phyloP scores from a whole-genome alignment of 1,284 basidiomycete genomes.

The Hortiboletus rubellus region DNA sequence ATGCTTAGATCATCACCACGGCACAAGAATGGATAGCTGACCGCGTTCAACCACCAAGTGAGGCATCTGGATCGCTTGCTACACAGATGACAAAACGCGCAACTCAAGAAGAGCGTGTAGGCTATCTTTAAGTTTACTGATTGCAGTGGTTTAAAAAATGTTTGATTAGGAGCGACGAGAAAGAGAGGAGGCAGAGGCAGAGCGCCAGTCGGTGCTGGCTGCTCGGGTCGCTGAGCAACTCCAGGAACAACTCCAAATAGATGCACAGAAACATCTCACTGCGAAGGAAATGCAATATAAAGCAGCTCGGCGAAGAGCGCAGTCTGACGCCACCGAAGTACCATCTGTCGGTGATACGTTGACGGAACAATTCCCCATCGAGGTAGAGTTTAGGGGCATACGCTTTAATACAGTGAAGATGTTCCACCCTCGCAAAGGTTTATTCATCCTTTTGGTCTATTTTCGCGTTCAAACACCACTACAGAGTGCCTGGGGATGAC shows the following conservation, averaged over 20 bases:
- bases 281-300: conserved; percentile 54
- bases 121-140: conserved; percentile 12
- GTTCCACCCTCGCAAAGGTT: conserved; percentile 67
- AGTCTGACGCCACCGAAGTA: conserved; percentile 66
- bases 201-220: conserved; percentile 50
- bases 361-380: conserved; percentile 58
- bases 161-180: conserved; percentile 34
- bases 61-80: conserved; percentile 67
- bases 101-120: conserved; percentile 60
- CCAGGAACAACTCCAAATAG: conserved; percentile 62
- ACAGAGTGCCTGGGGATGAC: conserved; percentile 61
- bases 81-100: conserved; percentile 72
- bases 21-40: conserved; percentile 69
- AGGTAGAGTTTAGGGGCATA: conserved; percentile 58
- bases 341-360: conserved; percentile 52
- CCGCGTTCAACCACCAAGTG: conserved; percentile 56
- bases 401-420: conserved; percentile 64
- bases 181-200: conserved; percentile 49
- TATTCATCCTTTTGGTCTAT: conserved; percentile 20
- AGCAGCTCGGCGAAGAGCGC: conserved; percentile 55
- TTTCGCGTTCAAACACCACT: background rate
- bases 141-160: conserved; percentile 2
- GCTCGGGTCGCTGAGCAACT: conserved; percentile 53
- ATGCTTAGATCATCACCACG: conserved; percentile 57
- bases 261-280: conserved; percentile 55